phyloP scores from a whole-genome alignment of 2,329 filamentous ascomycete genomes.

The Aspergillus pseudotamarii region DNA sequence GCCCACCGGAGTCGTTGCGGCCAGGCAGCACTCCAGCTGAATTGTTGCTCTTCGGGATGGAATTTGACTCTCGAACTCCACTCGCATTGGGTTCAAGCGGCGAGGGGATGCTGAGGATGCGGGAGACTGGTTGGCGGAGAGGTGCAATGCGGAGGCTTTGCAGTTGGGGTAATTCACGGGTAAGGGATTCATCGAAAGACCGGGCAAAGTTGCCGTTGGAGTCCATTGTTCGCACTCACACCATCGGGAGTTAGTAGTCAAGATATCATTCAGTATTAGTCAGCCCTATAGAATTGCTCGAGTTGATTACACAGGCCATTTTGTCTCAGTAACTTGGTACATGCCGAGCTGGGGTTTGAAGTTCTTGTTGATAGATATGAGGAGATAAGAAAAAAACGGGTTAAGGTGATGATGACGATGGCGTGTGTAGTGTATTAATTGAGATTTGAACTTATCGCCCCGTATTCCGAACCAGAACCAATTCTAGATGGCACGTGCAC shows the following conservation, averaged over 20 bases:
- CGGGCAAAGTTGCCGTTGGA: slow-evolving; percentile 32
- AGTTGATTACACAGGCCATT: not conserved
- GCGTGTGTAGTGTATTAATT: not conserved
- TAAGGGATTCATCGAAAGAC: slow-evolving; percentile 45
- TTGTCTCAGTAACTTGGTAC: not conserved
- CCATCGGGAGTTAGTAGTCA: slow-evolving; percentile 8
- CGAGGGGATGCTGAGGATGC: slow-evolving; percentile 44
- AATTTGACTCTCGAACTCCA: slow-evolving; percentile 33
- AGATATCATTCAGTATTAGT: slow-evolving; percentile 15
- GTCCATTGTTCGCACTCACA: slow-evolving; percentile 32
- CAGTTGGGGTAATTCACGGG: slow-evolving; percentile 46
- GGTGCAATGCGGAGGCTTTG: slow-evolving; percentile 50
- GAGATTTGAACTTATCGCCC: not conserved
- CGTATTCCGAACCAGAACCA: not conserved
- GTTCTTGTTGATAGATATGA: not conserved
- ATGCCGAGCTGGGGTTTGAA: not conserved
- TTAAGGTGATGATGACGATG: not conserved
- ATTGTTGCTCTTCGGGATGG: slow-evolving; percentile 30
- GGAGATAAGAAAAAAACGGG: not conserved
- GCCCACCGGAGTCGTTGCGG: slow-evolving; percentile 38
- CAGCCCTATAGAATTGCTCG: not conserved
- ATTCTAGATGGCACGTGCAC: not conserved
- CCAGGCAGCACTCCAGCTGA: slow-evolving; percentile 35
- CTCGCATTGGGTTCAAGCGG: slow-evolving; percentile 50
- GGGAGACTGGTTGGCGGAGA: slow-evolving; percentile 49